Conservation (phyloP, 2,329 filamentous ascomycete genomes). For the Penicillium hesseltinei region DNA sequence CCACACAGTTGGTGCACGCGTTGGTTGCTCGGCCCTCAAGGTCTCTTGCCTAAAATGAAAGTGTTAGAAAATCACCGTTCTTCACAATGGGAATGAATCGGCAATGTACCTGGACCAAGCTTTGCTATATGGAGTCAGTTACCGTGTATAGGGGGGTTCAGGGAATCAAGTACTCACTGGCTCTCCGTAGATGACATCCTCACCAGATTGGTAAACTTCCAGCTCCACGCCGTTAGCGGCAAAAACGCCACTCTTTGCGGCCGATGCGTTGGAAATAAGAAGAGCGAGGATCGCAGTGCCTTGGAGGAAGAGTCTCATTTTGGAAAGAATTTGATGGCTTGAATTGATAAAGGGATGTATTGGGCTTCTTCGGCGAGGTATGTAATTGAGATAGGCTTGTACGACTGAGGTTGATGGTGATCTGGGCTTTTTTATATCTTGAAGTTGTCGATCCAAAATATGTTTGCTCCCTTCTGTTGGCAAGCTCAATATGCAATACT, state of each 20-base stretch:
- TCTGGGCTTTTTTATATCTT: not conserved
- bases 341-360: not conserved
- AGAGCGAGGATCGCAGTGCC: not conserved
- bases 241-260: not conserved
- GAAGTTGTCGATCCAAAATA: not conserved
- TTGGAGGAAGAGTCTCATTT: not conserved
- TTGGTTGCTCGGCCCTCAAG: constrained; percentile 2
- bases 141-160: not conserved
- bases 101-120: not conserved
- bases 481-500: not conserved
- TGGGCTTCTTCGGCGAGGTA: not conserved
- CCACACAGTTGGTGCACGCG: constrained; percentile 2
- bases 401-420: not conserved
- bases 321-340: not conserved
- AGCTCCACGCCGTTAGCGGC: constrained; percentile 1
- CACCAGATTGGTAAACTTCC: not conserved
- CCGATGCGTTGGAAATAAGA: not conserved
- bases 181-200: not conserved
- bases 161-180: not conserved
- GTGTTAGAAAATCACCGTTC: not conserved
- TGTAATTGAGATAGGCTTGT: not conserved
- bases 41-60: not conserved
- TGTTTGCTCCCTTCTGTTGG: not conserved
- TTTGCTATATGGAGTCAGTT: not conserved
- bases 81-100: too few species aligned